Evolutionary conservation across 306 rosid species (phyloP), one percentile per base, ranked within the genome.

Genomic region (Sindora glabra): DNA sequence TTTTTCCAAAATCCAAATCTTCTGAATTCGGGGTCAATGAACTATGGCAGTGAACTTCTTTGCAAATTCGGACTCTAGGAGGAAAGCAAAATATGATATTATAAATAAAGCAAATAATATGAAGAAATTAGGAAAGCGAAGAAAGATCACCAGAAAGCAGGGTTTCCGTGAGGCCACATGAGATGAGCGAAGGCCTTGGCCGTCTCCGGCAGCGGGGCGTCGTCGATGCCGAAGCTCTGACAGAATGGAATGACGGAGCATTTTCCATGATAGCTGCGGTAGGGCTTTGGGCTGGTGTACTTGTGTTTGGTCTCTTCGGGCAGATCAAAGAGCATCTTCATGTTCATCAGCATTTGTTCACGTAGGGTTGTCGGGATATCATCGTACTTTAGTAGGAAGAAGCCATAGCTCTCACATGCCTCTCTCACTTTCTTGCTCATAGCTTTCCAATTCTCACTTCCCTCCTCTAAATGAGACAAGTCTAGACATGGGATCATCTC

Each of bases 91-190:
- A 47, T 4, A 1, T 1, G 0, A 10, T 3, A n/a, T 22, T 5
- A 47, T 10, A 3, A 46, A 9, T 5, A 11, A 8, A 4, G 30
- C 0, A 5, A n/a, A 48, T 11, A 1, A n/a, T n/a, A n/a, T n/a
- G n/a, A 29, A 30, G 2, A 8, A 42, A 18, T 15, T 8, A 48
- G 12, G n/a, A 26, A 56, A 25, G 3, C 2, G 27, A 34, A n/a
- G 14, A 27, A 9, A 3, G 9, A 10, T 25, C 34, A 84, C 90
- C 84, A 36, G 55, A 83, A 77, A 26, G 46, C 0, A 15, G 68
- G 49, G 71, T 78, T 81, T 37, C 81, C 87, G 36, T 73, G 64
- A 17, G 85, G 81, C 91, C 87, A 84, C 83, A 84, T 75, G 60
- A 78, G 74, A 64, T 59, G 8, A 38, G 84, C 59, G 67, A 84